phyloP scores from a whole-genome alignment of 345 rosid species.

The Rhodamnia rubescens region DNA sequence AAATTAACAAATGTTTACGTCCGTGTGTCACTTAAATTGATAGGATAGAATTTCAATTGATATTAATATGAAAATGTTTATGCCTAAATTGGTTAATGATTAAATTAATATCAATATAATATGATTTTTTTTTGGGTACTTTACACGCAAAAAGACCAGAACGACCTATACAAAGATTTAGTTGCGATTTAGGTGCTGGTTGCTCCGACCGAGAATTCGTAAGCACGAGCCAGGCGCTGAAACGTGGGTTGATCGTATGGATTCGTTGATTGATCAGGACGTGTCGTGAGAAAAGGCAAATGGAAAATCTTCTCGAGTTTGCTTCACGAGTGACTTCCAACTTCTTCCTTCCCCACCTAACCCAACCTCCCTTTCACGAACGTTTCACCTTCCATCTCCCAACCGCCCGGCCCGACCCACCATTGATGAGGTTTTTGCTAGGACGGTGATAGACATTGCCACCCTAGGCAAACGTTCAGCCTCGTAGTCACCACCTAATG shows the following conservation, averaged over 20 bases:
- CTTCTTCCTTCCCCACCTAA: neutral
- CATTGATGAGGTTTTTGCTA: neutral
- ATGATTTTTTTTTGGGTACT: too few relatives aligned
- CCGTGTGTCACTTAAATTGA: too few relatives aligned
- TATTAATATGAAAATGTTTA: too few relatives aligned
- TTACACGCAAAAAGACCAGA: neutral
- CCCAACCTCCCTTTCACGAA: neutral
- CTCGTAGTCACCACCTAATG: neutral
- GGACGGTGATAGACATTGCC: neutral
- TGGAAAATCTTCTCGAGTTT: neutral
- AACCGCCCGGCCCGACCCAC: neutral
- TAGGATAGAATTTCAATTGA: too few relatives aligned
- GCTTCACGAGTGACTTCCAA: neutral
- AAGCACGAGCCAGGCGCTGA: neutral
- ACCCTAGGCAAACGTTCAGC: neutral
- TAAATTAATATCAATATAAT: too few relatives aligned
- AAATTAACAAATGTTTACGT: too few relatives aligned
- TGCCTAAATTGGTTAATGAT: too few relatives aligned
- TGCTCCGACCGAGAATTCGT: neutral
- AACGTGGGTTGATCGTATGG: neutral
- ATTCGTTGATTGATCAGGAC: neutral
- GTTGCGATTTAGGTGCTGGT: neutral
- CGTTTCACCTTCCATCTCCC: neutral
- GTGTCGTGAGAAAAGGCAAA: neutral
- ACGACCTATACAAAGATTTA: neutral